Base-by-base conservation (phyloP, 371 early-diverging fungal genomes). In the Batrachochytrium dendrobatidis region DNA sequence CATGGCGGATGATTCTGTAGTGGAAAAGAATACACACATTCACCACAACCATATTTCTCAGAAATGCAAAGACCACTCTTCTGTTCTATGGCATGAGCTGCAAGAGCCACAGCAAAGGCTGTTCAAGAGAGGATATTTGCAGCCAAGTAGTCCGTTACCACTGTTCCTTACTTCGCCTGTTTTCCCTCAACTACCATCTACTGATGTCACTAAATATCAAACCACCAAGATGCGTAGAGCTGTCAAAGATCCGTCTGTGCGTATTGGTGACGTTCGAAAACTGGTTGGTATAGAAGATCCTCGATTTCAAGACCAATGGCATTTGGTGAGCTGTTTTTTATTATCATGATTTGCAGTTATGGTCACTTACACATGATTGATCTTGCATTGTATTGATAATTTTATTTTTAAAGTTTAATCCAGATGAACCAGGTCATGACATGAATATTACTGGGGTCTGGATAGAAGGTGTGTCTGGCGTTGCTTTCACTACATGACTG, bases 361-460 rank as follows among this genome's bases (percentile, higher is more conserved):
- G 48, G n/a, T 48, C 28, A 6, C 20, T 6, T 45, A 35, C 32
- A 6, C 12, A 26, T 26, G 48, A 24, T 7, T 56, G 25, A 24
- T 20, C 25, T 3, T 31, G 31, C 0, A 34, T 0, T 28, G 22
- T 2, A 18, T 22, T 55, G 12, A 54, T 39, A 31, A 3, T 26
- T 20, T n/a, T 33, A 10, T n/a, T n/a, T n/a, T 22, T 32, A 1
- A 71, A 88, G 91, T 69, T 84, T 57, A 95, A 97, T 66, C 74
- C 74, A 15, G 60, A 64, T 1, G 68, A 79, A 60, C 59, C 61
- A 0, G 88, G 88, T 18, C 81, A 90, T 65, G 97, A 98, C 68
- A 83, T 95, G 58, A 98, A 98, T 72, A 85, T 95, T 15, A 88
- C 94, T 18, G 88, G 82, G 20, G 88, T 92, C 26, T 97, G 98